phyloP scores from a whole-genome alignment of 768 basidiomycete genomes.

The Pleurotus eryngii region DNA sequence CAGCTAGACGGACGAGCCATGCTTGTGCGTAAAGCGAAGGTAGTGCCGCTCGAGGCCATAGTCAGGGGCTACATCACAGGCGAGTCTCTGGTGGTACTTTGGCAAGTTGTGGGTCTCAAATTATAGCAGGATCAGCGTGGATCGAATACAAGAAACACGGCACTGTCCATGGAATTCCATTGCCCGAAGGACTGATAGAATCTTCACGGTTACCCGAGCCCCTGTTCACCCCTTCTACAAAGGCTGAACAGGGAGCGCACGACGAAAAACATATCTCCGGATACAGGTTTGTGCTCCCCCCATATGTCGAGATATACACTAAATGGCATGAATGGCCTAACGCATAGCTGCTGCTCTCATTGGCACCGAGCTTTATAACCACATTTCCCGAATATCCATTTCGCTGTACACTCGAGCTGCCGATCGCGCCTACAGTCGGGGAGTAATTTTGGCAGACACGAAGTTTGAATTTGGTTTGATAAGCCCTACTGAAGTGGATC shows the following conservation, averaged over 20 bases:
- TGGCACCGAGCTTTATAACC: conserved; percentile 59
- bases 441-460: conserved; percentile 94
- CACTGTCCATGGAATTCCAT: conserved; percentile 82
- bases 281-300: conserved; percentile 48
- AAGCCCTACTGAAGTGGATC: conserved; percentile 23
- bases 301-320: background rate
- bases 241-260: conserved; percentile 90
- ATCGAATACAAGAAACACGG: conserved; percentile 84
- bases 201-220: conserved; percentile 79
- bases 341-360: conserved; percentile 59
- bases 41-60: conserved; percentile 91
- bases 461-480: conserved; percentile 98
- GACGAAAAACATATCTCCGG: conserved; percentile 94
- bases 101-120: conserved; percentile 1
- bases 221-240: conserved; percentile 95
- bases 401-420: conserved; percentile 74
- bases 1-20: conserved; percentile 84
- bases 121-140: conserved; percentile 84
- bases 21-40: conserved; percentile 86
- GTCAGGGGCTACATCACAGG: conserved; percentile 97
- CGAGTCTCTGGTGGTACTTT: conserved; percentile 22
- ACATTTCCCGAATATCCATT: conserved; percentile 59
- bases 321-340: no score
- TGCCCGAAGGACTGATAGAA: conserved; percentile 79
- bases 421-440: conserved; percentile 65